Evolutionary conservation across 176 grass and related monocot genomes (phyloP).

Genomic region (Canna indica): DNA sequence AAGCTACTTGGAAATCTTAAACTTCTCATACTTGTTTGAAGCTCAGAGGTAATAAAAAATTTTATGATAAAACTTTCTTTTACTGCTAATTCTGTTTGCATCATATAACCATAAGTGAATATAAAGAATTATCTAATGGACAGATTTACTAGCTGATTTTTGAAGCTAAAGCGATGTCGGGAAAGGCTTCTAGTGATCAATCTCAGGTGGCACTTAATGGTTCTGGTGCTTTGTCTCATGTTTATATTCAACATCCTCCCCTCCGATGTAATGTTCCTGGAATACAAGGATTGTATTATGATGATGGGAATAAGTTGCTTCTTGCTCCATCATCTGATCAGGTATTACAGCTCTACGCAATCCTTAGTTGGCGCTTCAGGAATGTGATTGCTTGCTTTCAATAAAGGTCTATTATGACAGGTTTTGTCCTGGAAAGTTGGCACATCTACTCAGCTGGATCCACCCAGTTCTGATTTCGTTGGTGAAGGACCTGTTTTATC

Average conservation of each 20-base stretch:
- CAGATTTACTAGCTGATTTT: not conserved
- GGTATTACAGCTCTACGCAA: constrained; percentile 34
- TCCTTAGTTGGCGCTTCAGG: not conserved
- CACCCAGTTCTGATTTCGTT: constrained; percentile 77
- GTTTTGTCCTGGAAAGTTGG: constrained; percentile 85
- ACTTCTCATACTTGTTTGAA: not conserved
- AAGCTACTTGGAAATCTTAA: constrained; percentile 12
- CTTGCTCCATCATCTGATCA: constrained; percentile 75
- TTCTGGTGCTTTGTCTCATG: constrained; percentile 65
- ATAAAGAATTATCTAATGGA: constrained; percentile 6
- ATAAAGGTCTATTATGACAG: constrained; percentile 32
- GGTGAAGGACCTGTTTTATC: constrained; percentile 73
- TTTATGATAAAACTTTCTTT: not conserved
- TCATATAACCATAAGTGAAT: constrained; percentile 21
- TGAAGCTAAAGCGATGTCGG: constrained; percentile 16
- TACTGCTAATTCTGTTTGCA: not conserved
- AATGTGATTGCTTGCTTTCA: constrained; percentile 5
- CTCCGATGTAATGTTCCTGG: constrained; percentile 81
- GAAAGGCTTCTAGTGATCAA: constrained; percentile 25
- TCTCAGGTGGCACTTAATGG: constrained; percentile 45
- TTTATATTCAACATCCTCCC: constrained; percentile 81
- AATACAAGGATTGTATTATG: constrained; percentile 70
- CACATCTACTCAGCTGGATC: constrained; percentile 39
- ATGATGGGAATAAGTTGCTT: constrained; percentile 84
- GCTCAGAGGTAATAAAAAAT: not conserved